Base-by-base conservation (phyloP, 2,329 filamentous ascomycete genomes). In the Curvularia eragrostidis region DNA sequence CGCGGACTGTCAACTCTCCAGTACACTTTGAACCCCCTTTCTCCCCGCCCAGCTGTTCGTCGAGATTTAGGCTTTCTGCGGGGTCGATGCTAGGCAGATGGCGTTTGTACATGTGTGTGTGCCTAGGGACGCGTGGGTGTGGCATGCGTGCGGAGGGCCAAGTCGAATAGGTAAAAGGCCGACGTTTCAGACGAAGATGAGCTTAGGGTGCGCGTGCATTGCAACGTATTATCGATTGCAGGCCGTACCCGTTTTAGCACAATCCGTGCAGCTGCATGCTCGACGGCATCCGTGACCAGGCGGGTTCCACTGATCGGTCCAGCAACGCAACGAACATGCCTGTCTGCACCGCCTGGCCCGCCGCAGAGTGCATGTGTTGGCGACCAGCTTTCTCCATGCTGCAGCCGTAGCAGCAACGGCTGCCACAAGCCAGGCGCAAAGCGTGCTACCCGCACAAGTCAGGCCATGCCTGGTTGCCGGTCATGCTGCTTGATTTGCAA, bases 401-500 rank as follows among this genome's bases (percentile, higher is more conserved):
- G 61, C 54, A 43, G 30, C 56, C 2, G 12, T 9, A 44, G 24
- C 24, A 44, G 54, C 46, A 44, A 21, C 48, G 47, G 48, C 51
- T 28, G 32, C 26, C 18, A 32, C 39, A 30, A n/a, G n/a, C 47
- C 41, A 32, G 30, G 30, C 44, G 34, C 41, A 52, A 28, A 39
- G 47, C 32, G 39, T 51, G 46, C 49, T 38, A 48, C 34, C 23
- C 18, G 48, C 19, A 9, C 44, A 56, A 44, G 53, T 30, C 49
- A 10, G 39, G 15, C 34, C 32, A 23, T 52, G 49, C 49, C 26
- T 52, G 43, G 24, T 41, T 55, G 52, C 52, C 52, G 47, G 52
- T 41, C 41, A 41, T 55, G 46, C 52, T 55, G 52, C 56, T 58
- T 51, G 56, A 58, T 58, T 55, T 52, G 56, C 56, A 55, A 50